Evolutionary conservation across 768 basidiomycete species (phyloP).

Genomic region (Termitomyces sp.): DNA sequence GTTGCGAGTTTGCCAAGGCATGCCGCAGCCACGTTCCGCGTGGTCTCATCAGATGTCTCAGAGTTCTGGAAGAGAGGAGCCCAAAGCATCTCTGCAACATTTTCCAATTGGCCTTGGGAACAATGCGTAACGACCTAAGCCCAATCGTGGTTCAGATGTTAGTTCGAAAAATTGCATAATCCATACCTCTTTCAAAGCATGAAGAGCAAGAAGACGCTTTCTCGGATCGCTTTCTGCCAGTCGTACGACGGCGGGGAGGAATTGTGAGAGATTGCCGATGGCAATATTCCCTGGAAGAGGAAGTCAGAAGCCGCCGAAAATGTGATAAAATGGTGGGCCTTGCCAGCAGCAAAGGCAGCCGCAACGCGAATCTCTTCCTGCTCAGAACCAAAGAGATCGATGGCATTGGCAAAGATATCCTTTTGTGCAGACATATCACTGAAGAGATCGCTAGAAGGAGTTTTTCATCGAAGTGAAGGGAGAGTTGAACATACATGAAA

Average conservation of each 20-base stretch:
- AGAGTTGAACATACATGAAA: constrained; percentile 55
- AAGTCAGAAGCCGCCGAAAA: neutral
- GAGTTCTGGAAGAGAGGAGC: constrained; percentile 88
- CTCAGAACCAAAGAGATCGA: constrained; percentile 70
- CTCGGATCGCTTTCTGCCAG: constrained; percentile 69
- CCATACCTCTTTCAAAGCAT: constrained; percentile 87
- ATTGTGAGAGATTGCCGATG: constrained; percentile 85
- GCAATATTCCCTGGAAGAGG: constrained; percentile 76
- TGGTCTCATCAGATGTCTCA: constrained; percentile 84
- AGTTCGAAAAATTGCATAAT: neutral
- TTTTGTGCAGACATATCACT: constrained; percentile 85
- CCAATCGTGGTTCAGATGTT: neutral
- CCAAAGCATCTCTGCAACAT: constrained; percentile 89
- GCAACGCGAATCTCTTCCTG: constrained; percentile 86
- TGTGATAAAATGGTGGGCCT: constrained; percentile 11
- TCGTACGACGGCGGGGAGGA: constrained; percentile 81
- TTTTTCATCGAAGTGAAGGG: neutral
- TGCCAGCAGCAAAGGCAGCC: constrained; percentile 91
- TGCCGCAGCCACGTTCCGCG: constrained; percentile 92
- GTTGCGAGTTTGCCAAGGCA: constrained; percentile 95
- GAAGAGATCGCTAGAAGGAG: neutral
- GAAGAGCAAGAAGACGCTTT: constrained; percentile 80
- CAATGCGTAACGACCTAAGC: constrained; percentile 86
- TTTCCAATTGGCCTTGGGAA: constrained; percentile 76
- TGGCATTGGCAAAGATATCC: constrained; percentile 70